Percentiles rank a stretch among this genome's conserved stretches.
phyloP scores from a whole-genome alignment of 139 green algal species.

The Chlamydomonas schloesseri region DNA sequence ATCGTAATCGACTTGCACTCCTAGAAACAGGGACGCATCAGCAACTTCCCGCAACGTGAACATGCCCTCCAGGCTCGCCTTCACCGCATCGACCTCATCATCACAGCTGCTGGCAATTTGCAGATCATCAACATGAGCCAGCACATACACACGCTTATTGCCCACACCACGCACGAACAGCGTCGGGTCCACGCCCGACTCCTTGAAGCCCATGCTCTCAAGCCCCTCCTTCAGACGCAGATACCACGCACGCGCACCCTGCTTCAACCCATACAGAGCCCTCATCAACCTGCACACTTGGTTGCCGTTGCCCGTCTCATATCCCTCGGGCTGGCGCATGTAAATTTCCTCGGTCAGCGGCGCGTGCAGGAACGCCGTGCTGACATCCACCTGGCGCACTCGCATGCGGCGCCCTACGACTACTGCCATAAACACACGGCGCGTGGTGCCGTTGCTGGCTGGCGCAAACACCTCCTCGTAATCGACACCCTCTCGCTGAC shows the following conservation, averaged over 20 bases:
- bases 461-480: slow-evolving; percentile 67
- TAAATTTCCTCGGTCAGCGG: slow-evolving; percentile 53
- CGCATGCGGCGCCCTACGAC: not conserved
- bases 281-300: too few species aligned
- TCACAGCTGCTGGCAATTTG: slow-evolving; percentile 4
- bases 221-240: slow-evolving; percentile 29
- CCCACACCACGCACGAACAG: not conserved
- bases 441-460: not conserved
- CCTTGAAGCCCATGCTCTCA: not conserved
- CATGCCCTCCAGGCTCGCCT: not conserved
- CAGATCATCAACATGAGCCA: slow-evolving; percentile 59
- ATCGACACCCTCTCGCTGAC: slow-evolving; percentile 56
- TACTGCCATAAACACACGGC: not conserved
- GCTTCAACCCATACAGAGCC: slow-evolving; percentile 62
- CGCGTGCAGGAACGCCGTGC: slow-evolving; percentile 51
- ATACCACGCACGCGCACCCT: slow-evolving; percentile 53
- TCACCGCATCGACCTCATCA: not conserved
- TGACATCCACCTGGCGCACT: slow-evolving; percentile 48
- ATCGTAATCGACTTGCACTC: slow-evolving; percentile 38
- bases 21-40: slow-evolving; percentile 11
- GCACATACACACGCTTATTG: not conserved
- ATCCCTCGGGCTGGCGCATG: slow-evolving; percentile 27
- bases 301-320: not conserved
- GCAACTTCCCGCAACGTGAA: slow-evolving; percentile 36
- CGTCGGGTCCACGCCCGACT: not conserved